These are phyloP conservation scores for Claviceps fusiformis DNA, from an alignment of 2,329 filamentous ascomycete genomes.

Conservation along the genomic window DNA sequence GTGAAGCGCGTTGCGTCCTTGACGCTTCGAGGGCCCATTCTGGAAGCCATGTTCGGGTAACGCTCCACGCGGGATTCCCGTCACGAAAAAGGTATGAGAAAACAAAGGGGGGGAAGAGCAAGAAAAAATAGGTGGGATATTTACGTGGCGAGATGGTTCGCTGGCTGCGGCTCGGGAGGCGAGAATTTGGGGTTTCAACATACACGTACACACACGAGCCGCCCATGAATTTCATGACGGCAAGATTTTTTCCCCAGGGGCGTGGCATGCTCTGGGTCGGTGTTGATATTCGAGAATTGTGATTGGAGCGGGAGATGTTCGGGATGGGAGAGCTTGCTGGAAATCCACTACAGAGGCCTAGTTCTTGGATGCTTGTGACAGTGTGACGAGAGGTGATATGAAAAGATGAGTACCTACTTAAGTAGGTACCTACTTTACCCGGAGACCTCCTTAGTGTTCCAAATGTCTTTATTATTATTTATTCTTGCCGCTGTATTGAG, in stretches of 20 bases:
- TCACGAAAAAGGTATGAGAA: no score
- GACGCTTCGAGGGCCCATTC: slow-evolving; percentile 50
- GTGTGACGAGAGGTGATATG: no score
- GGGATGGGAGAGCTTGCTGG: slow-evolving; percentile 8
- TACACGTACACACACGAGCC: neutral
- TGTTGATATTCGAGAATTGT: slow-evolving; percentile 15
- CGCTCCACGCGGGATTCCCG: no score
- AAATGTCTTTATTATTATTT: no score
- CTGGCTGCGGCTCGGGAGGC: neutral
- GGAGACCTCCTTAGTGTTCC: no score
- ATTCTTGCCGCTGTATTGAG: no score
- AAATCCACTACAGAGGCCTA: neutral
- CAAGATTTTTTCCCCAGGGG: slow-evolving; percentile 20
- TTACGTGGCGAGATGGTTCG: neutral
- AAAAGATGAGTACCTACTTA: no score
- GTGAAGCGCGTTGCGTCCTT: slow-evolving; percentile 65
- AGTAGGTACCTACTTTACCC: no score
- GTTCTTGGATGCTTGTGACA: neutral
- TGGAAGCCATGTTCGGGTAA: slow-evolving; percentile 19
- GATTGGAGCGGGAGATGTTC: slow-evolving; percentile 25
- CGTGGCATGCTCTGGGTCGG: slow-evolving; percentile 1
- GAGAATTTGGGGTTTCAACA: neutral
- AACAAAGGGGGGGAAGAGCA: no score
- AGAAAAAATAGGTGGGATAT: no score
- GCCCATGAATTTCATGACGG: neutral